phyloP scores from a whole-genome alignment of 164 flowering plant species.

The Vitis rupestris region DNA sequence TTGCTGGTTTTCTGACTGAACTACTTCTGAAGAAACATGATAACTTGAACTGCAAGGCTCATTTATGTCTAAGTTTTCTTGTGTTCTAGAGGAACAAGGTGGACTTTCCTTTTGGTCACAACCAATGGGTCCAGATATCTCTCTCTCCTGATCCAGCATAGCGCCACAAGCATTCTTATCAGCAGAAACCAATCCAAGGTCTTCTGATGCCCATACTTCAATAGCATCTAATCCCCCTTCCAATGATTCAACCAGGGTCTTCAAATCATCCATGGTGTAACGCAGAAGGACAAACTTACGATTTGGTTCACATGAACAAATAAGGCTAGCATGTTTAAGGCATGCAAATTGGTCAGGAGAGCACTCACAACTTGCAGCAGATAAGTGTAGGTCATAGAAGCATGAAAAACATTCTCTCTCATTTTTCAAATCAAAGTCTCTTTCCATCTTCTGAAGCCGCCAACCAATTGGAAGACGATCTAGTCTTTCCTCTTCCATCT shows the following conservation, averaged over 20 bases:
- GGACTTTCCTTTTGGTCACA: conserved; percentile 9
- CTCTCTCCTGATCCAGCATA: conserved; percentile 17
- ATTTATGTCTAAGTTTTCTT: conserved; percentile 18
- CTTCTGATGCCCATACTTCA: conserved; percentile 37
- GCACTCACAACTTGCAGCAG: conserved; percentile 72
- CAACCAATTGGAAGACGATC: conserved; percentile 37
- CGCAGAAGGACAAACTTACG: conserved; percentile 48
- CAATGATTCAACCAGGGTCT: conserved; percentile 58
- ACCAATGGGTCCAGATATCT: conserved; percentile 1
- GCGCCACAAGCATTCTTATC: conserved; percentile 5
- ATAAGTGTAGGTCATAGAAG: conserved; percentile 76
- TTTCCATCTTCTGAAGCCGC: conserved; percentile 55
- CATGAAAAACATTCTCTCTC: conserved; percentile 82
- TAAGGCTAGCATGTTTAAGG: conserved; percentile 55
- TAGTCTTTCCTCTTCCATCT: conserved; percentile 66
- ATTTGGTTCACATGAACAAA: conserved; percentile 57
- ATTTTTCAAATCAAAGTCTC: conserved; percentile 44
- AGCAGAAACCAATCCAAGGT: conserved; percentile 15
- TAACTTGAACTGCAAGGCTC: conserved; percentile 19
- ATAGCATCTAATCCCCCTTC: conserved; percentile 53
- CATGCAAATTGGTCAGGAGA: conserved; percentile 72
- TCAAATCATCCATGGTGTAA: conserved; percentile 46
- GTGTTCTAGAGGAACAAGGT: conserved; percentile 11
- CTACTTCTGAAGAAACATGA: conserved; percentile 22
- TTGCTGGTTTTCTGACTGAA: conserved; percentile 20